Conservation (phyloP, 495 filamentous ascomycete species). For the Penicillium paxilli region DNA sequence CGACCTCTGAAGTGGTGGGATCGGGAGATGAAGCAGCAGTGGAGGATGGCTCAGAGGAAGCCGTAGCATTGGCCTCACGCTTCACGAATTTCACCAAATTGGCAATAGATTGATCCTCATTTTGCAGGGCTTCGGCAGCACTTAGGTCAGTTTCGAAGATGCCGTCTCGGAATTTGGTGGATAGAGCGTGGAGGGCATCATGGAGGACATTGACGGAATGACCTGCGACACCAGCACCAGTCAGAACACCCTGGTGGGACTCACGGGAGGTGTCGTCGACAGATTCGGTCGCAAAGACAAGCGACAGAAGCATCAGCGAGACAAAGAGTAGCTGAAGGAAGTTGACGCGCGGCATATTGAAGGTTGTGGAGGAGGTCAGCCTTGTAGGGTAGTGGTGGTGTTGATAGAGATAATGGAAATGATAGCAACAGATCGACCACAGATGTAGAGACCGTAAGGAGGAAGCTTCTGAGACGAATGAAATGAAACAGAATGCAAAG, state of each 20-base stretch:
- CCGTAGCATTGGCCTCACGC: constrained; percentile 37
- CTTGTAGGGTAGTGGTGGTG: too few species aligned
- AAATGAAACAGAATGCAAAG: not conserved
- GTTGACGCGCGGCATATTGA: constrained; percentile 25
- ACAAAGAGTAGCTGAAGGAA: constrained; percentile 22
- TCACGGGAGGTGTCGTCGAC: constrained; percentile 21
- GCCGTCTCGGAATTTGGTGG: constrained; percentile 52
- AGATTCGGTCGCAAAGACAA: constrained; percentile 20
- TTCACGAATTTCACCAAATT: constrained; percentile 43
- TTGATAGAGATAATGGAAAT: too few species aligned
- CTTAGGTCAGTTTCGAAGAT: constrained; percentile 47
- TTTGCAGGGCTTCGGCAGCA: constrained; percentile 48
- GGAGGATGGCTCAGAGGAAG: constrained; percentile 7
- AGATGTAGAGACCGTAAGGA: not conserved
- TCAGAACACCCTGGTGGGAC: constrained; percentile 42
- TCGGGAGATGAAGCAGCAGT: constrained; percentile 10
- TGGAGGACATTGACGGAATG: constrained; percentile 42
- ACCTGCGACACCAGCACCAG: constrained; percentile 38
- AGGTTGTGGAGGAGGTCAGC: constrained; percentile 19
- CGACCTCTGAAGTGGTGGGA: constrained; percentile 15
- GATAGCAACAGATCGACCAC: too few species aligned
- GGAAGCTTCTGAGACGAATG: not conserved
- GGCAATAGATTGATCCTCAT: constrained; percentile 46
- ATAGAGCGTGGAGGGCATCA: constrained; percentile 48
- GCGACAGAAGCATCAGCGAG: constrained; percentile 17